Base-by-base conservation (phyloP, 495 filamentous ascomycete species). In the Aspergillus sclerotiicarbonarius region DNA sequence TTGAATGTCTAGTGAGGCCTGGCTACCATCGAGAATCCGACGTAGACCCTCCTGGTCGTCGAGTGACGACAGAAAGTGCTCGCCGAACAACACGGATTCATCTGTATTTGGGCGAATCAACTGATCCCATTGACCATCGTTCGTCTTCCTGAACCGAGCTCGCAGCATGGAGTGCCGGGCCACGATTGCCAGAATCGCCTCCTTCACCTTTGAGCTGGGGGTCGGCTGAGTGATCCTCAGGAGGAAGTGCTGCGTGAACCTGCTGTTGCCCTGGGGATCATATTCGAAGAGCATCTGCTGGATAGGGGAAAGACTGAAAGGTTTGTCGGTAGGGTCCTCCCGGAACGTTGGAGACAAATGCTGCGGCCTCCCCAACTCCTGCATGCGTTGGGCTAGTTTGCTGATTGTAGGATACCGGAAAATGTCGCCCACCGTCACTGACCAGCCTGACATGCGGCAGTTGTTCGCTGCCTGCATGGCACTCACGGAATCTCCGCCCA, bases 161-260 rank as follows among this genome's bases (percentile, higher is more conserved):
- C 39, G 52, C 5, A 54, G 52, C 52, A 54, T 54, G 10, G 52
- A 54, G 21, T 54, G 52, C 15, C 21, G 33, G 16, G n/a, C 29
- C 8, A 54, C 52, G 2, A 54, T 8, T n/a, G 25, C 4, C 18
- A 45, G 16, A 16, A 37, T 41, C 21, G 50, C 16, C 33, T 21
- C 50, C 2, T 39, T 19, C 4, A 53, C 8, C 2, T 30, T 35
- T 2, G 71, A 64, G 5, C 75, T 50, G 4, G 71, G 62, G 29
- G 79, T 70, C 6, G 54, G 59, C 51, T 70, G 71, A 18, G 72
- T 76, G 8, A 87, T 52, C 8, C 77, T 73, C 9, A 88, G 64
- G 0, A 86, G 61, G 45, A 86, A 72, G 63, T 84, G 86, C 59
- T 84, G 83, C 61, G 86, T 41, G 65, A 84, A 89, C 47, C 82